Evolutionary conservation across 2,329 filamentous ascomycete genomes (phyloP), one percentile per base, ranked within the genome.

Genomic region (Colletotrichum sp.): DNA sequence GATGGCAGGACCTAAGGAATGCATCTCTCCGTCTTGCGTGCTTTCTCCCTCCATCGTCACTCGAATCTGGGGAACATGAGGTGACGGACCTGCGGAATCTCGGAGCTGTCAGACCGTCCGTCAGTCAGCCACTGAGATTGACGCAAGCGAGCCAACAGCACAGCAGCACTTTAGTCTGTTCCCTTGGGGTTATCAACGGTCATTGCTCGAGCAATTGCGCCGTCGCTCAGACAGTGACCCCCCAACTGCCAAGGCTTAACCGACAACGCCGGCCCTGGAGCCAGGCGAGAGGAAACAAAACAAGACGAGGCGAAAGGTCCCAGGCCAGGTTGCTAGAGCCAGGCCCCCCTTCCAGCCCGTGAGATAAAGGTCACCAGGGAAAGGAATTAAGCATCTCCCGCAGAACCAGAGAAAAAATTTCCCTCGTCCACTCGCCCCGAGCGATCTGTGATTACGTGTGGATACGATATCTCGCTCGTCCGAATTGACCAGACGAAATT

Each of bases 391-490:
- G 69, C 73, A 68, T 75, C 69, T 75, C 63, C 43, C 63, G 69
- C 55, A 34, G 34, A 24, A 38, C 18, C 43, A 52, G n/a, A 52
- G 43, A 26, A 61, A 59, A 67, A 67, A 58, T 48, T 62, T 67
- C 36, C 61, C 68, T 74, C 71, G 32, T 48, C 43, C 24, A 26
- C 36, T 13, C 43, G 43, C 68, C 68, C 62, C 69, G 32, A 67
- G 21, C 43, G 55, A 36, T 75, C 73, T 73, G 63, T 73, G 62
- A 75, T 73, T 73, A 63, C 63, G 14, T n/a, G 73, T 75, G 73
- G 73, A 58, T 64, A 66, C 56, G 34, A 13, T n/a, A 68, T 75
- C 69, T 75, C 69, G 73, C 36, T 48, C 73, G 38, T 72, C 69
- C 62, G 30, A 43, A 67, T 43, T 72, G 69, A 48, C 63, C 69